These are phyloP conservation scores for Phytophthora hybrid DNA, from an alignment of 352 stramenopile genomes.

Conservation along the genomic window DNA sequence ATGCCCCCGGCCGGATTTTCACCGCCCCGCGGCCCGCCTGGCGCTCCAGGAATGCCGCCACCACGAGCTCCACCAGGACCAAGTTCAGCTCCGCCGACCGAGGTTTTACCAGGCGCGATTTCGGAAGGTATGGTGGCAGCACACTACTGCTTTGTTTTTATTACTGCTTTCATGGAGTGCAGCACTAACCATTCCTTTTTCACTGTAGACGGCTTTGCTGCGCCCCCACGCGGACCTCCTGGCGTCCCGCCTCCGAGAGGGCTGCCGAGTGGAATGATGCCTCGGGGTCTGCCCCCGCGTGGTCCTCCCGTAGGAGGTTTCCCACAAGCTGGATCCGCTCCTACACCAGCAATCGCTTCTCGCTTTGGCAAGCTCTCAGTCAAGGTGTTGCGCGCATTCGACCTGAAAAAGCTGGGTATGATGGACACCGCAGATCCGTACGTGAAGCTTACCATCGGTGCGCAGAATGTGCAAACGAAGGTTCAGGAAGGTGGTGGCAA, in stretches of 20 bases:
- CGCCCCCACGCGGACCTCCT: slow-evolving; percentile 44
- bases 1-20: slow-evolving; percentile 14
- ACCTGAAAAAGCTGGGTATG: slow-evolving; percentile 94
- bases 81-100: slow-evolving; percentile 1
- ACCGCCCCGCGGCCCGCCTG: slow-evolving; percentile 11
- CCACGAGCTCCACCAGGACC: slow-evolving; percentile 21
- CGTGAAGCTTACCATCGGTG: slow-evolving; percentile 92
- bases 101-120: slow-evolving; percentile 11
- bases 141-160: background rate
- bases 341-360: slow-evolving; percentile 59
- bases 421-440: slow-evolving; percentile 95
- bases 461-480: slow-evolving; percentile 80
- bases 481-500: slow-evolving; percentile 92
- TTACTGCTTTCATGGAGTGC: background rate
- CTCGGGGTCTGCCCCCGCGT: slow-evolving; percentile 39
- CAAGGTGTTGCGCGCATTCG: slow-evolving; percentile 91
- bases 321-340: slow-evolving; percentile 25
- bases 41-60: slow-evolving; percentile 27
- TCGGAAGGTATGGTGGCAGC: slow-evolving; percentile 21
- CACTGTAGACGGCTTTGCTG: slow-evolving; percentile 11
- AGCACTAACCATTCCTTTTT: slow-evolving; percentile 6
- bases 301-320: slow-evolving; percentile 33
- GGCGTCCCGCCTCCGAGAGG: slow-evolving; percentile 41
- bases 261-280: slow-evolving; percentile 25
- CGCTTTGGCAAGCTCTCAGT: slow-evolving; percentile 93